phyloP scores from a whole-genome alignment of 108 stramenopile species.

The Skeletonema grethae region DNA sequence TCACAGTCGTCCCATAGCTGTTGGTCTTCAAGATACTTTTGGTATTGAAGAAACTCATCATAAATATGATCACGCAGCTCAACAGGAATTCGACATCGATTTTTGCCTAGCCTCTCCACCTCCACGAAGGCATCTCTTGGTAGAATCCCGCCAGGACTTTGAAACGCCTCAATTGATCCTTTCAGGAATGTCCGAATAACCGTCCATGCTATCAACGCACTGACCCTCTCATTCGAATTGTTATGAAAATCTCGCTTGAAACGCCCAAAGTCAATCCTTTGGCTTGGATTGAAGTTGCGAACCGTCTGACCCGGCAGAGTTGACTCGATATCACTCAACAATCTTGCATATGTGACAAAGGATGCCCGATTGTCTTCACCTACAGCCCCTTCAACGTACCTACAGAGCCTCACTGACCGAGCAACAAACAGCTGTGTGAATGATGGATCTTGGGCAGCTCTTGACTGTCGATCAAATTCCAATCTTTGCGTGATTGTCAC shows the following conservation, averaged over 20 bases:
- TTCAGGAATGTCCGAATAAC: constrained; percentile 56
- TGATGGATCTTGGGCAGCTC: neutral
- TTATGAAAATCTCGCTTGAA: constrained; percentile 6
- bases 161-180: constrained; percentile 51
- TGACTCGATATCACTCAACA: neutral
- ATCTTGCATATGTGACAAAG: neutral
- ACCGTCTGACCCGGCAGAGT: neutral
- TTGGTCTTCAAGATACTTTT: constrained; percentile 23
- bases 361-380: constrained; percentile 1
- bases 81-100: constrained; percentile 44
- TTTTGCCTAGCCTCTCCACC: constrained; percentile 28
- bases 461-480: constrained; percentile 47
- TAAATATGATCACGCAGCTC: constrained; percentile 40
- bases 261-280: constrained; percentile 1
- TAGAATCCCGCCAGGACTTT: constrained; percentile 9
- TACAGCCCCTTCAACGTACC: constrained; percentile 39
- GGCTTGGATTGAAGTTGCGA: constrained; percentile 1
- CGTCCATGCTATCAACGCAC: constrained; percentile 54
- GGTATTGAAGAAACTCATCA: constrained; percentile 47
- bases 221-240: constrained; percentile 10
- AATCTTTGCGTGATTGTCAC: constrained; percentile 57
- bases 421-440: constrained; percentile 59
- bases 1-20: constrained; percentile 62
- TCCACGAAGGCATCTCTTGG: constrained; percentile 32
- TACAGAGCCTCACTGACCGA: constrained; percentile 43